These are phyloP conservation scores for Metschnikowia gruessii DNA, from an alignment of 805 yeast genomes.

Conservation along the genomic window DNA sequence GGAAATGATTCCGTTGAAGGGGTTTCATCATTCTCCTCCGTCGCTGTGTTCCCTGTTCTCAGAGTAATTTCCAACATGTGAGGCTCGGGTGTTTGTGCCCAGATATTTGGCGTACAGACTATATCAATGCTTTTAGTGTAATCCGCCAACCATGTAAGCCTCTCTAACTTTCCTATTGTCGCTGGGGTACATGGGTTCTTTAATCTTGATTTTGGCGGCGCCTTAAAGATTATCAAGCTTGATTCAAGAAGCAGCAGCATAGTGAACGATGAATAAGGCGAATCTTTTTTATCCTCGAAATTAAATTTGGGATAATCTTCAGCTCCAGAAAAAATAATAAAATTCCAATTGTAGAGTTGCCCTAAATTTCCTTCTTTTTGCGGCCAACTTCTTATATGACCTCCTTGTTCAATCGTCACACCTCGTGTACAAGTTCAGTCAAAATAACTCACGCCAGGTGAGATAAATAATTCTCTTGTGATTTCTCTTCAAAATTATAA, in stretches of 20 bases:
- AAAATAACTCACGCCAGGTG: too few species aligned
- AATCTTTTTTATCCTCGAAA: too few species aligned
- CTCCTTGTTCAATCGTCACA: too few species aligned
- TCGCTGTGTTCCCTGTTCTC: not conserved
- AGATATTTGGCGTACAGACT: conserved; percentile 12
- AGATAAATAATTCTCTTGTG: too few species aligned
- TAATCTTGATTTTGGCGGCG: conserved; percentile 2
- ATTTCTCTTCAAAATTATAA: too few species aligned
- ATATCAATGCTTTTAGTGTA: conserved; percentile 5
- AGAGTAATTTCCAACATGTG: not conserved
- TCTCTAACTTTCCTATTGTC: conserved; percentile 2
- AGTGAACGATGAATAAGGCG: not conserved
- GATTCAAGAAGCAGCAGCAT: conserved; percentile 12
- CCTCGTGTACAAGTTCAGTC: too few species aligned
- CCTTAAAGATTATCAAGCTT: conserved; percentile 8
- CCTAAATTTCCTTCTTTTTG: too few species aligned
- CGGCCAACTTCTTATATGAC: too few species aligned
- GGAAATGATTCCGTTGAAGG: conserved; percentile 3
- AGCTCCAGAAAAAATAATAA: too few species aligned
- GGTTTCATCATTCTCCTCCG: not conserved
- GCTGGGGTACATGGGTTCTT: conserved; percentile 5
- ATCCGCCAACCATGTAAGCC: conserved; percentile 5
- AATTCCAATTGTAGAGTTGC: too few species aligned
- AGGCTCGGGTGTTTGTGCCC: conserved; percentile 4
- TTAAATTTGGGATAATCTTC: too few species aligned